phyloP scores from a whole-genome alignment of 257 asterid species.

The Nicotiana undulata region DNA sequence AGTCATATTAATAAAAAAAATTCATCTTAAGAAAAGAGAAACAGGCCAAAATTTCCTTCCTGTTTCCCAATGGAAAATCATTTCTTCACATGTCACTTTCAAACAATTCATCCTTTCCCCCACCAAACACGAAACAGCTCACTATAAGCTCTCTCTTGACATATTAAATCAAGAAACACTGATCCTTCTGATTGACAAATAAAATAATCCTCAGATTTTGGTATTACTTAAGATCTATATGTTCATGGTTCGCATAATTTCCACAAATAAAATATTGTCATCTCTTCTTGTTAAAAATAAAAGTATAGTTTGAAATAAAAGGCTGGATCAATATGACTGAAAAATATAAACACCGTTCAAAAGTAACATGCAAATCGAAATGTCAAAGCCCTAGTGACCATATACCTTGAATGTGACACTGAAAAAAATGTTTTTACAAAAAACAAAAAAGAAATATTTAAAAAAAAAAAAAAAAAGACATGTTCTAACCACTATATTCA shows the following conservation, averaged over 20 bases:
- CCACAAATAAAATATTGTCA: background rate
- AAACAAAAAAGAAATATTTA: background rate
- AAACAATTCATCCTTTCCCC: background rate
- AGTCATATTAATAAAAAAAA: background rate
- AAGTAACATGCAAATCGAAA: background rate
- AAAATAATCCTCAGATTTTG: background rate
- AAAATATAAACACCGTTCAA: background rate
- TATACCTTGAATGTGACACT: slow-evolving; percentile 2
- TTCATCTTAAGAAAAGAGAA: background rate
- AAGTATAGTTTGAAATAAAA: background rate
- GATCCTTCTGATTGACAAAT: background rate
- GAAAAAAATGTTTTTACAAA: slow-evolving; percentile 12
- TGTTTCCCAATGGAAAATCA: background rate
- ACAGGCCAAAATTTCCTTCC: background rate
- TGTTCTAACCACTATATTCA: slow-evolving; percentile 21
- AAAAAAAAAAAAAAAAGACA: background rate
- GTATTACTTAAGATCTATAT: background rate
- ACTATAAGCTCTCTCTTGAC: background rate
- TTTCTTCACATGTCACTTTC: background rate
- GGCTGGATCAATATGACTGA: background rate
- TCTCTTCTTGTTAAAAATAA: background rate
- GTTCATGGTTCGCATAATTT: background rate
- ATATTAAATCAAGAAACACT: background rate
- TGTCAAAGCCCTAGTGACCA: background rate
- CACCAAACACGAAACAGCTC: background rate